These are phyloP conservation scores for Chenopodium berlandieri DNA, from an alignment of 148 eudicot species.

Conservation along the genomic window DNA sequence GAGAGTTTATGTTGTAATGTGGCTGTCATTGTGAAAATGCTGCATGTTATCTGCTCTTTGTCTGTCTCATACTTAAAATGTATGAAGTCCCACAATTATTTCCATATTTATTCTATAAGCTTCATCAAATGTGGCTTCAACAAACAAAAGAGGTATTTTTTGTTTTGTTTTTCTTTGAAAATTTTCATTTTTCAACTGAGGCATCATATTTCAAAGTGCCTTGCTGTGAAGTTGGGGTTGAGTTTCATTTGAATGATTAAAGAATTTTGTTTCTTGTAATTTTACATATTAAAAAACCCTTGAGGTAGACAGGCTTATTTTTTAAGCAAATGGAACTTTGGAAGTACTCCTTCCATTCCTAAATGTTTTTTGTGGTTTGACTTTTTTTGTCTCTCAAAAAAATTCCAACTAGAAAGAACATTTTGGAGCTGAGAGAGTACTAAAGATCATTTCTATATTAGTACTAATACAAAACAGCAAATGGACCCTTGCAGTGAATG, in stretches of 20 bases:
- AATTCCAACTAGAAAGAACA: too few relatives aligned
- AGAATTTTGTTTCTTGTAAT: too few relatives aligned
- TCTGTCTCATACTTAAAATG: not conserved
- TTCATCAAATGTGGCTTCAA: not conserved
- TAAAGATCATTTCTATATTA: too few relatives aligned
- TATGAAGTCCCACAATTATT: not conserved
- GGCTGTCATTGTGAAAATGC: not conserved
- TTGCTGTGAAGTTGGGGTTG: not conserved
- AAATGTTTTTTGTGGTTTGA: too few relatives aligned
- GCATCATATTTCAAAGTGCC: not conserved
- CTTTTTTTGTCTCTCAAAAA: too few relatives aligned
- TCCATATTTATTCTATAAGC: not conserved
- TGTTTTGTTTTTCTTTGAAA: too few relatives aligned
- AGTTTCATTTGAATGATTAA: not conserved
- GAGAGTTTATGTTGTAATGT: not conserved
- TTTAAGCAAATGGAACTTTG: too few relatives aligned
- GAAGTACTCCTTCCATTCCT: too few relatives aligned
- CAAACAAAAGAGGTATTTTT: not conserved
- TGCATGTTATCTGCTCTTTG: not conserved
- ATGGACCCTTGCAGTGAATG: not conserved
- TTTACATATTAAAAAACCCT: too few relatives aligned
- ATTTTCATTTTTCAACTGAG: not conserved
- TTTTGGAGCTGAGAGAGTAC: too few relatives aligned
- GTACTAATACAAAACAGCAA: not conserved
- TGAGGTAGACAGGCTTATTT: too few relatives aligned